Percentiles rank a stretch among this genome's conserved stretches.
These are phyloP conservation scores for Fusarium keratoplasticum DNA, from an alignment of 2,329 filamentous ascomycete species.

Conservation along the genomic window DNA sequence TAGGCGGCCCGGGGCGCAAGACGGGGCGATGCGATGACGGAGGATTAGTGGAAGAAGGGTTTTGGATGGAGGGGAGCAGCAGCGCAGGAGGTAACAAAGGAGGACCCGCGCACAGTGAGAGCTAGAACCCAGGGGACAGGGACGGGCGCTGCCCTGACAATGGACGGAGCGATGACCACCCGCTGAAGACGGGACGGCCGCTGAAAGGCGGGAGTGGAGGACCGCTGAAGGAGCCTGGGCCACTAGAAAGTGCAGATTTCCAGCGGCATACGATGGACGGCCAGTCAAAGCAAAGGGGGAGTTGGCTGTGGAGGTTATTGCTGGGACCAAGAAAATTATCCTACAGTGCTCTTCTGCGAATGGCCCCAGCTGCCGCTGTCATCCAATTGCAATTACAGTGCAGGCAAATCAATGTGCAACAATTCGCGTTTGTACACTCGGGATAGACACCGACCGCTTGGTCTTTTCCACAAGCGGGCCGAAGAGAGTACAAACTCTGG, in stretches of 20 bases:
- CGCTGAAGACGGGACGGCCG: background rate
- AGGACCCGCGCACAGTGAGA: background rate
- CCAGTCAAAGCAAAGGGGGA: constrained; percentile 22
- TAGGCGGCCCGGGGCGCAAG: constrained; percentile 32
- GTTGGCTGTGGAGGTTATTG: constrained; percentile 9
- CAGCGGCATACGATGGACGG: constrained; percentile 1
- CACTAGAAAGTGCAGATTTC: constrained; percentile 25
- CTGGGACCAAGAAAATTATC: constrained; percentile 4
- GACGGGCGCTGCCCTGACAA: background rate
- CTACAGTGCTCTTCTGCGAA: background rate
- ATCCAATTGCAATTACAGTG: constrained; percentile 2
- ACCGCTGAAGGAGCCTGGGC: constrained; percentile 4
- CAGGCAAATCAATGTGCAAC: background rate
- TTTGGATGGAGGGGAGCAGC: constrained; percentile 34
- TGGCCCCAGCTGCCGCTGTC: background rate
- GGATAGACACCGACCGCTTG: background rate
- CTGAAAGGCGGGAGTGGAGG: constrained; percentile 6
- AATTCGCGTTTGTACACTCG: background rate
- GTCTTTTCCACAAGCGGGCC: background rate
- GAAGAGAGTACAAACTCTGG: background rate
- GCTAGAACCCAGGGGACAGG: background rate
- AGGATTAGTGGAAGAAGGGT: constrained; percentile 24
- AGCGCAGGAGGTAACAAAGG: constrained; percentile 17
- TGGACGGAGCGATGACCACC: background rate
- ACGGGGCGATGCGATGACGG: constrained; percentile 39